Conservation (phyloP, 257 asterid species). For the Primulina tabacum region DNA sequence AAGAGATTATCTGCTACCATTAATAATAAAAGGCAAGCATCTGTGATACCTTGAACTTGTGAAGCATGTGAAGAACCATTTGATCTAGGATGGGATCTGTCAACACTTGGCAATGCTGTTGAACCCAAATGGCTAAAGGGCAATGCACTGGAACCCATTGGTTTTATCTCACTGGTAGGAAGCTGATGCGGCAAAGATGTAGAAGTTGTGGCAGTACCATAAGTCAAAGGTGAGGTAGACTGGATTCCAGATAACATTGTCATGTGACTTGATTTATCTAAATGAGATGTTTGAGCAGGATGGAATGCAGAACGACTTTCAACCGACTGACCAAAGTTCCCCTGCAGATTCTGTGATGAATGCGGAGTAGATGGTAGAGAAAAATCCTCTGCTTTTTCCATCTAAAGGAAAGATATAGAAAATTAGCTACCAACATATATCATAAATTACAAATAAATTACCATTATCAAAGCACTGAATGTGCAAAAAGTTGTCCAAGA, state of each 20-base stretch:
- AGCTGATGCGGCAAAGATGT: constrained; percentile 73
- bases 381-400: constrained; percentile 69
- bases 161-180: constrained; percentile 85
- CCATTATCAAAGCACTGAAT: too few relatives aligned
- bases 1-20: background rate
- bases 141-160: constrained; percentile 47
- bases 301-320: constrained; percentile 48
- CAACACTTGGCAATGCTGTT: constrained; percentile 55
- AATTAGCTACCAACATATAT: constrained; percentile 10
- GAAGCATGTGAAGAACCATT: constrained; percentile 59
- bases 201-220: constrained; percentile 39
- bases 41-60: constrained; percentile 61
- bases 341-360: constrained; percentile 47
- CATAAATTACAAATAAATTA: background rate
- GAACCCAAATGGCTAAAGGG: constrained; percentile 54
- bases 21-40: constrained; percentile 14
- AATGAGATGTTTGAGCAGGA: constrained; percentile 46
- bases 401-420: constrained; percentile 42
- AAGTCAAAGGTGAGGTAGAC: constrained; percentile 44
- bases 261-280: constrained; percentile 53
- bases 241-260: constrained; percentile 52
- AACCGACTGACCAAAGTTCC: constrained; percentile 40
- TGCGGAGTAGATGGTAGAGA: constrained; percentile 47
- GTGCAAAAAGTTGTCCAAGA: too few relatives aligned
- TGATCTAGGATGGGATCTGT: constrained; percentile 54